Evolutionary conservation across 805 yeast species (phyloP).

Genomic region (Saccharomycopsis javanensis): DNA sequence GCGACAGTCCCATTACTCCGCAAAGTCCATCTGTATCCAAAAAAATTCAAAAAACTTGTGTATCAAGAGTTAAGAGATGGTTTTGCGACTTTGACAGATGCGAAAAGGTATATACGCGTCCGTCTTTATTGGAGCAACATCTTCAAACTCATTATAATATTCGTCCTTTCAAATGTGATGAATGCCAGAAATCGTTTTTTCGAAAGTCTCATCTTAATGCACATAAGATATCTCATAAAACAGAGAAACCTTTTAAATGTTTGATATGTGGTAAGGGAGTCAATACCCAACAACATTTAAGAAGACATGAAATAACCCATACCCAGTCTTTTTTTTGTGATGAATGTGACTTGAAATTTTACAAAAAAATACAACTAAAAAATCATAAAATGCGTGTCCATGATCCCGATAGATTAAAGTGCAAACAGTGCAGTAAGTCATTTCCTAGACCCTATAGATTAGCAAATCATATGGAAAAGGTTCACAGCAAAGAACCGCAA

Average conservation of each 20-base stretch:
- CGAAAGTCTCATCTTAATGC: conserved; percentile 74
- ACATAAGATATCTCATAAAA: conserved; percentile 56
- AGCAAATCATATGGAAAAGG: conserved; percentile 53
- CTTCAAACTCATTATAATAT: conserved; percentile 66
- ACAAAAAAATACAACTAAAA: conserved; percentile 64
- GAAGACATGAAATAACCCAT: conserved; percentile 78
- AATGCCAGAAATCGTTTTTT: conserved; percentile 56
- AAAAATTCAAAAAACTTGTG: conserved; percentile 28
- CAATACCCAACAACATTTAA: conserved; percentile 68
- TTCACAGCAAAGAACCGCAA: conserved; percentile 48
- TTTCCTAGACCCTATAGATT: conserved; percentile 59
- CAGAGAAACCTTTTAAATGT: conserved; percentile 63
- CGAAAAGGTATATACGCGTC: conserved; percentile 66
- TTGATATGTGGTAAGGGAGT: conserved; percentile 73
- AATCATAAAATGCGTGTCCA: conserved; percentile 64
- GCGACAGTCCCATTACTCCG: neutral
- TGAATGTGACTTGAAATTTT: conserved; percentile 58
- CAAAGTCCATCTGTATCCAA: conserved; percentile 5
- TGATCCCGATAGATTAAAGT: conserved; percentile 36
- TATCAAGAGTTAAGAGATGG: conserved; percentile 47
- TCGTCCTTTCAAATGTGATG: conserved; percentile 60
- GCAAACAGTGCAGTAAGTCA: conserved; percentile 52
- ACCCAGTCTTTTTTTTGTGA: conserved; percentile 57
- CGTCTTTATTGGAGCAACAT: conserved; percentile 78
- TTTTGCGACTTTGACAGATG: conserved; percentile 60